A percentile compares a stretch with the other conserved stretches of the same genome.
Evolutionary conservation across 495 filamentous ascomycete genomes (phyloP).

Genomic region (Ramalina intermedia): DNA sequence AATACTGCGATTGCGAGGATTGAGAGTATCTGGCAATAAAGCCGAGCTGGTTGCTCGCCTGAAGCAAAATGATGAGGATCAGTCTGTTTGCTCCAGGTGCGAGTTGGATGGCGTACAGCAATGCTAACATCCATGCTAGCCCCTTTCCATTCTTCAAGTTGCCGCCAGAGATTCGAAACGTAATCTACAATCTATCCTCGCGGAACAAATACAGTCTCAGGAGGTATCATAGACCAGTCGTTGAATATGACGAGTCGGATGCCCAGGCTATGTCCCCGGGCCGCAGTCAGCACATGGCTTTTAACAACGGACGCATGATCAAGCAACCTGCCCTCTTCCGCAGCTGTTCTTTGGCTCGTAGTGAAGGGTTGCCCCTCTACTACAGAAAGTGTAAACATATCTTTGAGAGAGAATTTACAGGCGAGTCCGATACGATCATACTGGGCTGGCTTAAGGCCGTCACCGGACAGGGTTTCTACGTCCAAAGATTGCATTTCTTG

Average conservation of each 20-base stretch:
- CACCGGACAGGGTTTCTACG: no score
- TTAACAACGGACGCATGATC: background rate
- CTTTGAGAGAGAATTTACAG: no score
- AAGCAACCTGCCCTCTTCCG: background rate
- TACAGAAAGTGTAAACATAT: background rate
- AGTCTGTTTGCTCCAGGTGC: background rate
- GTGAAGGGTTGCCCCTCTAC: background rate
- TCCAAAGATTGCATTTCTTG: no score
- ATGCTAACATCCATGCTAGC: background rate
- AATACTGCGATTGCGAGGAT: background rate
- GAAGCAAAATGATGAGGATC: background rate
- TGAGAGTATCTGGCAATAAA: background rate
- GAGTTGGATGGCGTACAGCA: background rate
- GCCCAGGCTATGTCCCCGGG: no score
- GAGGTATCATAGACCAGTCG: background rate
- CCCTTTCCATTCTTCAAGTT: constrained; percentile 3
- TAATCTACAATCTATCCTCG: background rate
- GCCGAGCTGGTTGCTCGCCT: background rate
- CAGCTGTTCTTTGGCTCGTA: background rate
- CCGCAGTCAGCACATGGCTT: background rate
- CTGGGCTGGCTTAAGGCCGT: no score
- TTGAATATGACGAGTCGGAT: background rate
- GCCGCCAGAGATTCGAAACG: constrained; percentile 3
- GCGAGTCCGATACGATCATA: no score
- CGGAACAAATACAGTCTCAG: no score